A percentile compares a stretch with the other conserved stretches of the same genome.
Conservation (phyloP, 352 stramenopile species). For the Pythium scleroteichum region DNA sequence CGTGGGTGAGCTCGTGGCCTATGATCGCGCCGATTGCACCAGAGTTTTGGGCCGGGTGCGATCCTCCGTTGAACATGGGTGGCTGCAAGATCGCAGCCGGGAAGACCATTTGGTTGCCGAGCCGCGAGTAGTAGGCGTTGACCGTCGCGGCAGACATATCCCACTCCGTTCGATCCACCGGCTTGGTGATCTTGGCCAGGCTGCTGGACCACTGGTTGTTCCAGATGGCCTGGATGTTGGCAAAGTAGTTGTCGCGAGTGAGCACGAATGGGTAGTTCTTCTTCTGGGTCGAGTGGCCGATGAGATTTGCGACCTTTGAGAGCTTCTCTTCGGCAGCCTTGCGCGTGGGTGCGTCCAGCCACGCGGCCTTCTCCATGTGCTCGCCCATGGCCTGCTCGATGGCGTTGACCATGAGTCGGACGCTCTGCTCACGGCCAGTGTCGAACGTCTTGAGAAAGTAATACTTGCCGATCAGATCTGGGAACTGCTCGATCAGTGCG, state of each 20-base stretch:
- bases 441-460: slow-evolving; percentile 86
- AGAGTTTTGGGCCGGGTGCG: slow-evolving; percentile 88
- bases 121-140: slow-evolving; percentile 79
- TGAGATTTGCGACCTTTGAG: slow-evolving; percentile 36
- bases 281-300: slow-evolving; percentile 46
- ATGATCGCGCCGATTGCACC: slow-evolving; percentile 90
- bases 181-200: slow-evolving; percentile 32
- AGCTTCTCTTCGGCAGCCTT: slow-evolving; percentile 84
- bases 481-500: slow-evolving; percentile 34
- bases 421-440: slow-evolving; percentile 60
- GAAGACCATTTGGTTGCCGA: slow-evolving; percentile 91
- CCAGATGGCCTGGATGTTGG: slow-evolving; percentile 47
- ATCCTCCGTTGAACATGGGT: slow-evolving; percentile 87
- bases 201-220: slow-evolving; percentile 31
- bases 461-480: slow-evolving; percentile 65
- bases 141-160: slow-evolving; percentile 86
- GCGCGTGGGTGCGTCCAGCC: slow-evolving; percentile 87
- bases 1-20: slow-evolving; percentile 94
- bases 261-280: slow-evolving; percentile 32
- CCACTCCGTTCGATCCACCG: slow-evolving; percentile 65
- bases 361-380: slow-evolving; percentile 84
- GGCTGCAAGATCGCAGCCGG: slow-evolving; percentile 92
- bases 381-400: slow-evolving; percentile 79
- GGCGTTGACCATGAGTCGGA: slow-evolving; percentile 80
- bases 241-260: slow-evolving; percentile 46